Percentiles rank a stretch among this genome's conserved stretches.
phyloP scores from a whole-genome alignment of 805 yeast genomes.

The Lachancea thermotolerans region DNA sequence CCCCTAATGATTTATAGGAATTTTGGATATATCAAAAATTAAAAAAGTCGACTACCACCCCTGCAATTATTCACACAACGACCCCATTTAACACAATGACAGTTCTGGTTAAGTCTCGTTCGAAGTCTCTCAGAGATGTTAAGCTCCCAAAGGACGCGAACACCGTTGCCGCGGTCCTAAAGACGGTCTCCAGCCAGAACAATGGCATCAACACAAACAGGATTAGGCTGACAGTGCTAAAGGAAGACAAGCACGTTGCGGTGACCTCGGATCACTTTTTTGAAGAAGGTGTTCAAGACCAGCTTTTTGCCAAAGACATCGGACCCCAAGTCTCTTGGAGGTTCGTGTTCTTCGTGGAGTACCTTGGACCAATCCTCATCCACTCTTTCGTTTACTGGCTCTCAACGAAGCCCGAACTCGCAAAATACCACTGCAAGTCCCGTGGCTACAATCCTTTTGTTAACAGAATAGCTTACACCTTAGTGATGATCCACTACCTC shows the following conservation, averaged over 20 bases:
- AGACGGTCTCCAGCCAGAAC: conserved; percentile 39
- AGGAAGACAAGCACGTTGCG: conserved; percentile 30
- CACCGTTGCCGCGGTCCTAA: conserved; percentile 39
- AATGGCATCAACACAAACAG: conserved; percentile 41
- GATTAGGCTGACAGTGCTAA: conserved; percentile 45
- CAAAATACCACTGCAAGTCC: conserved; percentile 10
- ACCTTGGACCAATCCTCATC: conserved; percentile 79
- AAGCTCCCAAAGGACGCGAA: conserved; percentile 34
- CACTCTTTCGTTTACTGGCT: conserved; percentile 61
- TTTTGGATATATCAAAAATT: too few relatives aligned
- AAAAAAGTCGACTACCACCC: too few relatives aligned
- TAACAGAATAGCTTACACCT: conserved; percentile 30
- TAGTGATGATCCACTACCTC: conserved; percentile 67
- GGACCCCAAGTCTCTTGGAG: conserved; percentile 94
- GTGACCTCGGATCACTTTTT: conserved; percentile 20
- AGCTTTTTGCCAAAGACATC: conserved; percentile 70
- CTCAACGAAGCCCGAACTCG: conserved; percentile 14
- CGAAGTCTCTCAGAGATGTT: conserved; percentile 47
- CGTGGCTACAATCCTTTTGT: conserved; percentile 17
- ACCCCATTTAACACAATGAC: conserved; percentile 9
- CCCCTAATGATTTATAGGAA: too few relatives aligned
- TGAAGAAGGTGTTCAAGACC: conserved; percentile 33
- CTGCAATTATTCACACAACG: background rate
- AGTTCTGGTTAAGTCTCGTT: conserved; percentile 52
- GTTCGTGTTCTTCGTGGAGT: conserved; percentile 82